phyloP scores from a whole-genome alignment of 768 basidiomycete species.

The Agrocybe praecox region DNA sequence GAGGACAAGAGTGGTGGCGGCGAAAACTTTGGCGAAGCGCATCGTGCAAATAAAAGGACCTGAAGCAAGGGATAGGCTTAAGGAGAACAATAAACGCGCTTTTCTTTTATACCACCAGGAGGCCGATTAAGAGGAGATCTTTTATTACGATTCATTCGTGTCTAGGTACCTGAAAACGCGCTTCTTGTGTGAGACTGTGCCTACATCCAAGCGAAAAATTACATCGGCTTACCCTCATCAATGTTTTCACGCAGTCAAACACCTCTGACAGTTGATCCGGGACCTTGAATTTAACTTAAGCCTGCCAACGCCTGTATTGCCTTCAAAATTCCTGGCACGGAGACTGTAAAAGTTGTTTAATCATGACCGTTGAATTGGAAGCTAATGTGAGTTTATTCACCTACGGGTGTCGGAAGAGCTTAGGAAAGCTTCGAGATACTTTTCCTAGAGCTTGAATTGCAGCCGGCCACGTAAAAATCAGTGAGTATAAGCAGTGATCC shows the following conservation, averaged over 20 bases:
- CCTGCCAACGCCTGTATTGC: too few relatives aligned
- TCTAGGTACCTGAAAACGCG: neutral
- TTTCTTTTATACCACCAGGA: conserved; percentile 3
- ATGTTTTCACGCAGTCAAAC: conserved; percentile 14
- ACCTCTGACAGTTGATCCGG: conserved; percentile 14
- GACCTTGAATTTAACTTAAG: neutral
- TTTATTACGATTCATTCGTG: conserved; percentile 4
- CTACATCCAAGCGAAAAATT: conserved; percentile 1
- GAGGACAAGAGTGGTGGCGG: conserved; percentile 21
- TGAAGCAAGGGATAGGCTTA: neutral
- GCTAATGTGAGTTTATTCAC: too few relatives aligned
- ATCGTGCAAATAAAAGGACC: conserved; percentile 17
- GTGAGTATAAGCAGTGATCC: neutral
- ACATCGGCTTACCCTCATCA: neutral
- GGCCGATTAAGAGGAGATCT: conserved; percentile 2
- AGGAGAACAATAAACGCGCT: neutral
- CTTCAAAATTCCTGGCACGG: too few relatives aligned
- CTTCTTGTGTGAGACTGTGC: neutral
- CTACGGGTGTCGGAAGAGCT: too few relatives aligned
- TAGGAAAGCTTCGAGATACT: too few relatives aligned
- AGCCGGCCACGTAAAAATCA: neutral
- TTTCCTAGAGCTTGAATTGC: neutral
- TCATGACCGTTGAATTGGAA: too few relatives aligned
- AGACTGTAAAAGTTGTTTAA: too few relatives aligned
- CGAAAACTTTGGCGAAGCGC: conserved; percentile 32